These are phyloP conservation scores for Leucosporidium scottii DNA, from an alignment of 768 basidiomycete genomes.

Conservation along the genomic window DNA sequence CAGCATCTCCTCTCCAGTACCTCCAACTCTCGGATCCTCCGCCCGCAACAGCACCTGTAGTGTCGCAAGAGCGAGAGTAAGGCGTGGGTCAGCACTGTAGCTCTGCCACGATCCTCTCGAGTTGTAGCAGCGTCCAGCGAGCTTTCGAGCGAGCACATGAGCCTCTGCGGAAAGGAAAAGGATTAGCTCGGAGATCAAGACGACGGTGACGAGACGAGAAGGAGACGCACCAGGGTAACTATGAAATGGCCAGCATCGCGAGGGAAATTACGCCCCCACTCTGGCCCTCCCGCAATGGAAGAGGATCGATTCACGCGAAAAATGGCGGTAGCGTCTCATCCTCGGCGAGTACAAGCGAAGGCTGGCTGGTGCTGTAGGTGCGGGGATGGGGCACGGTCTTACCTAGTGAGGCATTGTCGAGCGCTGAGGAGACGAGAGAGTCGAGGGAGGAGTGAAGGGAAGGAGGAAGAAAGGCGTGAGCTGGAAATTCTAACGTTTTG, in stretches of 20 bases:
- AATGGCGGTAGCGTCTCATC: conserved; percentile 33
- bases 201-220: neutral
- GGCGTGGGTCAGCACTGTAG: neutral
- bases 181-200: neutral
- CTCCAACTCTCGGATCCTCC: neutral
- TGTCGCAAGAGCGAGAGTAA: neutral
- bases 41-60: neutral
- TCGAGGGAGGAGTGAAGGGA: neutral
- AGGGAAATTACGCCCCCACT: neutral
- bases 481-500: neutral
- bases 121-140: neutral
- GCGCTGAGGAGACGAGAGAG: neutral
- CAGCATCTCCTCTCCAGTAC: too few species aligned
- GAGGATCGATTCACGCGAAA: conserved; percentile 31
- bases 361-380: neutral
- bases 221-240: conserved; percentile 27
- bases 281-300: conserved; percentile 23
- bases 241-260: conserved; percentile 29
- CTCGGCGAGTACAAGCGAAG: neutral
- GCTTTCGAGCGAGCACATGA: neutral
- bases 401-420: neutral
- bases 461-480: neutral
- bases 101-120: neutral
- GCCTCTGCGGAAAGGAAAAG: neutral
- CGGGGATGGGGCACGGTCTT: neutral